Conservation (phyloP, 2,329 filamentous ascomycete species). For the Botrytis tulipae region DNA sequence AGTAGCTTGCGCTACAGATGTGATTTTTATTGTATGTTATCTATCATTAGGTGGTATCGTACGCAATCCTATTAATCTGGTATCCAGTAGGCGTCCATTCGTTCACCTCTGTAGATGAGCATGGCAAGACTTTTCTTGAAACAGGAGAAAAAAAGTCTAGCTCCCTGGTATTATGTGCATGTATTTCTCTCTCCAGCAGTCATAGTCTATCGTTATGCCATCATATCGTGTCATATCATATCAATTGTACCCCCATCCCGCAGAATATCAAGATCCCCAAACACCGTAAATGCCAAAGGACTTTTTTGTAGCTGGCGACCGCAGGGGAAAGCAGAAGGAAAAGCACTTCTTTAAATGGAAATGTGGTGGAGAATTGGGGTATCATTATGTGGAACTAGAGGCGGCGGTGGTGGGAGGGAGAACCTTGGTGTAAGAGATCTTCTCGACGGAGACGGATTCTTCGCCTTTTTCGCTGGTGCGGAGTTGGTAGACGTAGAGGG, state of each 20-base stretch:
- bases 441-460: slow-evolving; percentile 80
- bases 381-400: slow-evolving; percentile 30
- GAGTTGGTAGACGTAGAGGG: slow-evolving; percentile 90
- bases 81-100: slow-evolving; percentile 17
- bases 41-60: slow-evolving; percentile 8
- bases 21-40: background rate
- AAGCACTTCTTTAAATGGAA: background rate
- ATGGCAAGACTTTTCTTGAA: slow-evolving; percentile 1
- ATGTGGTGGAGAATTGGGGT: slow-evolving; percentile 1
- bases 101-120: slow-evolving; percentile 4
- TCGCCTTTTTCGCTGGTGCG: slow-evolving; percentile 73
- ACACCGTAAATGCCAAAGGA: slow-evolving; percentile 12
- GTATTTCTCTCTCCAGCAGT: background rate
- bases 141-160: background rate
- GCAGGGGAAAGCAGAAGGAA: background rate
- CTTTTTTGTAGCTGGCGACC: slow-evolving; percentile 1
- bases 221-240: slow-evolving; percentile 3
- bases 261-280: background rate
- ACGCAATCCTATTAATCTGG: background rate
- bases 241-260: background rate
- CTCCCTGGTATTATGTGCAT: slow-evolving; percentile 3
- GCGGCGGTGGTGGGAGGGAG: slow-evolving; percentile 36
- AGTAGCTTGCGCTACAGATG: slow-evolving; percentile 11
- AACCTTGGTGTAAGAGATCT: slow-evolving; percentile 81
- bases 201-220: slow-evolving; percentile 8